A percentile compares a stretch with the other conserved stretches of the same genome.
These are phyloP conservation scores for Seiridium cupressi DNA, from an alignment of 2,329 filamentous ascomycete species.

Conservation along the genomic window DNA sequence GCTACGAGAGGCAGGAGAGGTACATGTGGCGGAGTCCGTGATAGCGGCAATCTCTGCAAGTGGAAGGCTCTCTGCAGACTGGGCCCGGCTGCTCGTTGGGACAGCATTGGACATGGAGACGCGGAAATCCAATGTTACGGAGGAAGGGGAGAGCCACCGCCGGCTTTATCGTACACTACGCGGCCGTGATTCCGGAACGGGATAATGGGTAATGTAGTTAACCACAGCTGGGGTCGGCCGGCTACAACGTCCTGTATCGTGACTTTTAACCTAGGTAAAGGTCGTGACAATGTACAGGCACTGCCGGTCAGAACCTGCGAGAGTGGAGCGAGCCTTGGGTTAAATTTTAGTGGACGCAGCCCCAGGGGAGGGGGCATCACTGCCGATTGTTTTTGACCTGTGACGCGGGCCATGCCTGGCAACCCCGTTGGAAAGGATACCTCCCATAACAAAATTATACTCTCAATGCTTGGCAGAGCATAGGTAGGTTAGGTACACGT, in stretches of 20 bases:
- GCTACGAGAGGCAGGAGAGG: slow-evolving; percentile 8
- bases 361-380: no score
- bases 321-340: neutral
- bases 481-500: no score
- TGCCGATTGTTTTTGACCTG: no score
- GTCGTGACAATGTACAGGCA: neutral
- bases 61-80: slow-evolving; percentile 8
- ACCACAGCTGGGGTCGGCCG: neutral
- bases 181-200: neutral
- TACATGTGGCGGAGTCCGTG: slow-evolving; percentile 4
- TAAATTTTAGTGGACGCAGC: neutral
- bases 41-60: slow-evolving; percentile 6
- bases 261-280: slow-evolving; percentile 5
- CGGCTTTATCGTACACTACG: slow-evolving; percentile 5
- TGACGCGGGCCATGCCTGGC: no score
- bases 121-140: neutral
- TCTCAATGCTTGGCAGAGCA: no score
- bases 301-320: neutral
- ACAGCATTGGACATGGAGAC: neutral
- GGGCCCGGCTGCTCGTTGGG: slow-evolving; percentile 1
- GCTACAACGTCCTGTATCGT: neutral
- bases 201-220: neutral
- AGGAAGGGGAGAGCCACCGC: neutral
- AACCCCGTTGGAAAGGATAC: no score
- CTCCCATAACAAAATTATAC: no score